Evolutionary conservation across 148 eudicot genomes (phyloP).

Genomic region (Hydrangea macrophylla): DNA sequence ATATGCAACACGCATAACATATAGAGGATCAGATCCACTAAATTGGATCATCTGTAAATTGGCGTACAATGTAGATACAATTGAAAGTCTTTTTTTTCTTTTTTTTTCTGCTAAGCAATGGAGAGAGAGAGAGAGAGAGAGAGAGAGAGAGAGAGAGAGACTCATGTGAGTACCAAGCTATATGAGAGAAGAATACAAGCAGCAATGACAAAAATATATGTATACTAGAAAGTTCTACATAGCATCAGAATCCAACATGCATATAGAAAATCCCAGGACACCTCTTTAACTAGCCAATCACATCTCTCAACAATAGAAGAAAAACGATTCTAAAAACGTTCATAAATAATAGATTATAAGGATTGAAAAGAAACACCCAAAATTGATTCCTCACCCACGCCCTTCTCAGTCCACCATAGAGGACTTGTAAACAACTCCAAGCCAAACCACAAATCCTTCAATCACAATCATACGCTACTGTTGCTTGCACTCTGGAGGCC

Average conservation of each 20-base stretch:
- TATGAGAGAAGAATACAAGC: background rate
- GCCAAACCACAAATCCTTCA: background rate
- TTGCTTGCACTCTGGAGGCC: slow-evolving; percentile 33
- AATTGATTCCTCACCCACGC: background rate
- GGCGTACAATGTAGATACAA: no score
- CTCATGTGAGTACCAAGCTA: no score
- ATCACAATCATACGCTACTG: background rate
- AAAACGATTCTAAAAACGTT: background rate
- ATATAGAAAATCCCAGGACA: background rate
- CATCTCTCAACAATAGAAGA: background rate
- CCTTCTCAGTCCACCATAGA: background rate
- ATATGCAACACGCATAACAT: no score
- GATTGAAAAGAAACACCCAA: background rate
- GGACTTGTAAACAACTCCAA: slow-evolving; percentile 7
- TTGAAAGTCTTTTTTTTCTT: no score
- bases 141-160: no score
- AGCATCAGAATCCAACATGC: background rate
- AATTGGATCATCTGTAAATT: no score
- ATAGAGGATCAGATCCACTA: no score
- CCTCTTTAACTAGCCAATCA: background rate
- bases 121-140: no score
- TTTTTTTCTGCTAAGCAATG: no score
- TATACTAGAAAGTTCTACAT: background rate
- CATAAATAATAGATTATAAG: background rate
- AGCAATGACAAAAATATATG: background rate